Evolutionary conservation across 331 rosid species (phyloP).

Genomic region (Dryas integrifolia): DNA sequence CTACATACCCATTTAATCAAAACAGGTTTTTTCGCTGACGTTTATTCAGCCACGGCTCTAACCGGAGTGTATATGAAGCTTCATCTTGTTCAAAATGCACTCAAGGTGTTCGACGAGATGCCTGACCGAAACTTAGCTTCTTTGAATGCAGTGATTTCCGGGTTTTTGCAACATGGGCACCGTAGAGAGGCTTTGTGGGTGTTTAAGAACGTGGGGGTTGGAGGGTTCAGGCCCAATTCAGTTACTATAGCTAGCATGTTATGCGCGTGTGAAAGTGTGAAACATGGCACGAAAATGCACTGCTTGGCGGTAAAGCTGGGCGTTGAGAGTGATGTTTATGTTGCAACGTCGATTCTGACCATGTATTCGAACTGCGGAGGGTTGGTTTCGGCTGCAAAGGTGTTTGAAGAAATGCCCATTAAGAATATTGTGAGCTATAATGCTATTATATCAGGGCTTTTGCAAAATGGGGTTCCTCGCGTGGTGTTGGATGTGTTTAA

Average conservation of each 20-base stretch:
- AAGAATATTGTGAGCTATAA: constrained; percentile 66
- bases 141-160: constrained; percentile 53
- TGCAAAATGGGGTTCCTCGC: constrained; percentile 43
- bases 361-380: constrained; percentile 44
- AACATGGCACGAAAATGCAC: constrained; percentile 41
- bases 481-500: constrained; percentile 51
- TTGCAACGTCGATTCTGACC: constrained; percentile 57
- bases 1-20: constrained; percentile 59
- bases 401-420: constrained; percentile 43
- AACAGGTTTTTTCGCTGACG: constrained; percentile 48
- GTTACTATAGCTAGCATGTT: constrained; percentile 51
- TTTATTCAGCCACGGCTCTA: constrained; percentile 56
- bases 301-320: constrained; percentile 66
- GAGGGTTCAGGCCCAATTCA: constrained; percentile 47
- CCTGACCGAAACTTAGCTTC: constrained; percentile 47
- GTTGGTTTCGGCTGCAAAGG: constrained; percentile 39
- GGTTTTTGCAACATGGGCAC: constrained; percentile 46
- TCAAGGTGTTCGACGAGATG: constrained; percentile 60
- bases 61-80: constrained; percentile 35
- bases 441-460: constrained; percentile 58
- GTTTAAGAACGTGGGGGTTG: constrained; percentile 29
- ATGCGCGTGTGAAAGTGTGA: constrained; percentile 25
- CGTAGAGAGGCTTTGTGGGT: constrained; percentile 36
- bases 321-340: constrained; percentile 54
- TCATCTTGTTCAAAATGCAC: constrained; percentile 31